Conservation (phyloP, 2,329 filamentous ascomycete genomes). For the Parasarocladium wereldwijsianum region DNA sequence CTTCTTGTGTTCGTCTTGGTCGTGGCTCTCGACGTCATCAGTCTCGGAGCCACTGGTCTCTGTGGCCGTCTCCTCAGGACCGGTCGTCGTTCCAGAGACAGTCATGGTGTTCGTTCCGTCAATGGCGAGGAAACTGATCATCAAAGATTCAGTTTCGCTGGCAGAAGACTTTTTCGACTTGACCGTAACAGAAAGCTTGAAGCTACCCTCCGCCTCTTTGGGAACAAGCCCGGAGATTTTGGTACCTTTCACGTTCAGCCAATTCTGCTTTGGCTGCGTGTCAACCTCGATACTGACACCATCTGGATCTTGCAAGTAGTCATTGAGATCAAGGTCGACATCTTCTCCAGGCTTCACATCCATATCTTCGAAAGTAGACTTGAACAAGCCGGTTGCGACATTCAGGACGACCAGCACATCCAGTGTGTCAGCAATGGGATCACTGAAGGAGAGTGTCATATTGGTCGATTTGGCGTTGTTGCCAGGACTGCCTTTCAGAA, state of each 20-base stretch:
- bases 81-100: slow-evolving; percentile 10
- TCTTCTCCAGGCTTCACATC: slow-evolving; percentile 23
- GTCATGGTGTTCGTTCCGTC: slow-evolving; percentile 12
- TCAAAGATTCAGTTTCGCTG: slow-evolving; percentile 22
- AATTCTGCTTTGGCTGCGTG: slow-evolving; percentile 21
- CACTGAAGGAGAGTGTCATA: slow-evolving; percentile 45
- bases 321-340: slow-evolving; percentile 26
- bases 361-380: slow-evolving; percentile 22
- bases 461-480: slow-evolving; percentile 42
- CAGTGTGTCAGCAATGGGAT: slow-evolving; percentile 44
- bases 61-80: slow-evolving; percentile 5
- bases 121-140: slow-evolving; percentile 18
- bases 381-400: slow-evolving; percentile 24
- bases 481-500: slow-evolving; percentile 50
- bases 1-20: slow-evolving; percentile 5
- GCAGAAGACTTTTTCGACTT: slow-evolving; percentile 17
- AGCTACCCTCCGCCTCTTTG: slow-evolving; percentile 14
- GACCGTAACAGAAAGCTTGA: slow-evolving; percentile 17
- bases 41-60: slow-evolving; percentile 7
- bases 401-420: slow-evolving; percentile 32
- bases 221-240: slow-evolving; percentile 27
- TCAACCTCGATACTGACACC: slow-evolving; percentile 22
- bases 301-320: slow-evolving; percentile 24
- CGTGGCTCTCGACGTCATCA: slow-evolving; percentile 7
- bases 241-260: slow-evolving; percentile 25